Evolutionary conservation across 2,329 filamentous ascomycete species (phyloP).

Genomic region (Akanthomyces muscarius): DNA sequence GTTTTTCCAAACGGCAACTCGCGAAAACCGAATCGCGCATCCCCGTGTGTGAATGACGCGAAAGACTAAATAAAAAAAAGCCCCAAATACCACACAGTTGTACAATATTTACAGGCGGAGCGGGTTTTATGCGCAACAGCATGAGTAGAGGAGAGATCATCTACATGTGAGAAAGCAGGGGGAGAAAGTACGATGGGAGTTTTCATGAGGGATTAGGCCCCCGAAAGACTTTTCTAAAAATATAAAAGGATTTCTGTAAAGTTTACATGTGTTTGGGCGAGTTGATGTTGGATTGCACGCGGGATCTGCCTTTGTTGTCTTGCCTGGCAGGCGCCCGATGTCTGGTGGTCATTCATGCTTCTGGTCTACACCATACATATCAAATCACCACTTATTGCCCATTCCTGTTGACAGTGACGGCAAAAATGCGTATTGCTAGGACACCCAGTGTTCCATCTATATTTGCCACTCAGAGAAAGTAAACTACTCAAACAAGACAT

Average conservation of each 20-base stretch:
- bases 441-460: not conserved
- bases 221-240: not conserved
- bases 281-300: not conserved
- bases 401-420: not conserved
- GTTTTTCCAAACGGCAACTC: not conserved
- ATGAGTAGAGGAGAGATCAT: constrained; percentile 50
- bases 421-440: not conserved
- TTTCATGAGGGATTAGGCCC: not conserved
- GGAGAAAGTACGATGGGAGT: not conserved
- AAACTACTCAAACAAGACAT: constrained; percentile 8
- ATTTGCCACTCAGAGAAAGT: not conserved
- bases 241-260: constrained; percentile 13
- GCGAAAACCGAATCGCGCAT: not conserved
- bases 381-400: not conserved
- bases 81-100: constrained; percentile 14
- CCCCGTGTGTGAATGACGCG: not conserved
- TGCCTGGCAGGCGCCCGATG: too few relatives aligned
- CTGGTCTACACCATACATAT: not conserved
- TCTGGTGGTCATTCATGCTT: too few relatives aligned
- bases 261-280: not conserved
- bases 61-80: not conserved
- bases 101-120: constrained; percentile 63
- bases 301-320: not conserved
- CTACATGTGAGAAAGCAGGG: not conserved
- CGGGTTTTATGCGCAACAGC: constrained; percentile 73